Conservation (phyloP, 192 early-diverging fungal genomes). For the Polychytrium aggregatum region DNA sequence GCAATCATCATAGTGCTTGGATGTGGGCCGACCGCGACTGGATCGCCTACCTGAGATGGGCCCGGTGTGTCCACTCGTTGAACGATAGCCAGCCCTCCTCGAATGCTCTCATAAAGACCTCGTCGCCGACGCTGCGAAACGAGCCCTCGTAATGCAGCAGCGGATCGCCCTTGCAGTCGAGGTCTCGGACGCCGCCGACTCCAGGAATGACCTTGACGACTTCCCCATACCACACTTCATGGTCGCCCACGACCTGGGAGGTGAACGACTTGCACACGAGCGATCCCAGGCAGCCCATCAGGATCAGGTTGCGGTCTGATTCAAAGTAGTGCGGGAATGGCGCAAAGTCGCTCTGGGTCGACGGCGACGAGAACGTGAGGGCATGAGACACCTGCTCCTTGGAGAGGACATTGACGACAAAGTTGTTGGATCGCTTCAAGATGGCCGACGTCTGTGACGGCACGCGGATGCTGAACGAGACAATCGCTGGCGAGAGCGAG, state of each 20-base stretch:
- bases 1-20: not conserved
- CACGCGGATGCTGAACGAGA: conserved; percentile 49
- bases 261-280: conserved; percentile 41
- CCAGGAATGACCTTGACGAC: conserved; percentile 44
- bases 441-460: conserved; percentile 47
- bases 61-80: conserved; percentile 26
- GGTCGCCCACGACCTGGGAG: conserved; percentile 43
- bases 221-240: conserved; percentile 50
- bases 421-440: conserved; percentile 31
- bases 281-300: conserved; percentile 43
- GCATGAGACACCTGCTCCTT: conserved; percentile 43
- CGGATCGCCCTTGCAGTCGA: conserved; percentile 4
- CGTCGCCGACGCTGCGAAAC: conserved; percentile 22
- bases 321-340: conserved; percentile 17
- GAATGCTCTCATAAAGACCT: conserved; percentile 24
- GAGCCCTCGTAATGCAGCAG: conserved; percentile 20
- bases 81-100: conserved; percentile 16
- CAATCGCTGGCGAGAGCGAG: conserved; percentile 45
- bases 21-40: not conserved
- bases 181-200: conserved; percentile 17
- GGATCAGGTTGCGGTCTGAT: too few relatives aligned
- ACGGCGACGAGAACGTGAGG: conserved; percentile 45
- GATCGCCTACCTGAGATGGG: conserved; percentile 11
- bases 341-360: conserved; percentile 17
- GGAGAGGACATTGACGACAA: conserved; percentile 51